Percentiles rank a stretch among this genome's conserved stretches.
phyloP scores from a whole-genome alignment of 441 rosid species.

The Euphorbia schlechtendalii region DNA sequence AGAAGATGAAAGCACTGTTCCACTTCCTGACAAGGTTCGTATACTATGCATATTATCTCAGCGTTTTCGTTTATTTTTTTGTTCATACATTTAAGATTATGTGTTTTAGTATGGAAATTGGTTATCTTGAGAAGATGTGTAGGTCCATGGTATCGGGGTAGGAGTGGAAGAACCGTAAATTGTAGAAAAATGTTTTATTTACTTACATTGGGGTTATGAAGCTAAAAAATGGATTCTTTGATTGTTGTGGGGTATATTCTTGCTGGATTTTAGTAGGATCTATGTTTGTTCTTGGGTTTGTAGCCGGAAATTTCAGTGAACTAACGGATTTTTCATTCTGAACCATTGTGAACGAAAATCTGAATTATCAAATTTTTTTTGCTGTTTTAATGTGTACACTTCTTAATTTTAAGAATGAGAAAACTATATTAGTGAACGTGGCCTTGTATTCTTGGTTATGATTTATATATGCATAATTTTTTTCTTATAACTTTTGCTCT shows the following conservation, averaged over 20 bases:
- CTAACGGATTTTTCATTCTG: neutral
- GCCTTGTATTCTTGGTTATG: neutral
- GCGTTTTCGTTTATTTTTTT: neutral
- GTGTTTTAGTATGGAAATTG: neutral
- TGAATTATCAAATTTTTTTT: neutral
- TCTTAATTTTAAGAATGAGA: neutral
- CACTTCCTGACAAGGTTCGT: slow-evolving; percentile 56
- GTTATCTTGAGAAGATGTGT: neutral
- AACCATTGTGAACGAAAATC: neutral
- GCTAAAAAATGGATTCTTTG: neutral
- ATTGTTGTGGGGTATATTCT: neutral
- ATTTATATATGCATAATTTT: neutral
- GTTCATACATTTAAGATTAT: neutral
- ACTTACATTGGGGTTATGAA: neutral
- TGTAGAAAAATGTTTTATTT: neutral
- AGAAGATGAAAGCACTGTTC: slow-evolving; percentile 55
- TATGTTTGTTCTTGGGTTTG: neutral
- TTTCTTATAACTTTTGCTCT: neutral
- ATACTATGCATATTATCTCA: neutral
- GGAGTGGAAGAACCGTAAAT: neutral
- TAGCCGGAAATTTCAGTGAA: neutral
- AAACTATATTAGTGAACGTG: neutral
- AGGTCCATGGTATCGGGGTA: neutral
- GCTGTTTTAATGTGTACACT: neutral
- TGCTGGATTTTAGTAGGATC: neutral